Evolutionary conservation across 306 rosid species (phyloP), one percentile per base, ranked within the genome.

Genomic region (Cucumis sativus): DNA sequence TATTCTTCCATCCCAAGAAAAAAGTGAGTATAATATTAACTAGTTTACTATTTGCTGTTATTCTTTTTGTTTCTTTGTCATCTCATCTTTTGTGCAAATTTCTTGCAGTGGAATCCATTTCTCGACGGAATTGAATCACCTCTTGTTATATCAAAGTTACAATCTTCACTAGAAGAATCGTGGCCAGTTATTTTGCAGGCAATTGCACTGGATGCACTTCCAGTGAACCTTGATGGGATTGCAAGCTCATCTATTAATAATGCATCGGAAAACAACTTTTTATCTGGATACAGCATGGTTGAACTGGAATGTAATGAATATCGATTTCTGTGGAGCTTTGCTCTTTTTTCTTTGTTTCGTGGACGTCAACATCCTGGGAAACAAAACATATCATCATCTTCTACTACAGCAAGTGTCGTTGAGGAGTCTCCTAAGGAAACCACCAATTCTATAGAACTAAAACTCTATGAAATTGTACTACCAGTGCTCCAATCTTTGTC

Each of bases 181-280:
- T 95, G 98, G 98, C 97, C 98, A 20, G 93, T 95, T 81, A 88
- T 95, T 79, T 85, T 95, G 86, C 98, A 92, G 86, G 98, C 98
- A 70, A 87, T 95, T 87, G 97, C 92, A 67, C 82, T 90, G 77
- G 98, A 92, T 81, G 94, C 98, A 56, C 90, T 92, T 86, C 98
- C 98, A 57, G 86, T 64, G 77, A 82, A 83, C 88, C 71, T 84
- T 76, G 87, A 85, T 79, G 90, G 80, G 83, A 81, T 78, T 55
- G 88, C 81, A 75, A 79, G 41, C 77, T 52, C 86, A 43, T 74
- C 87, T 18, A 60, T 61, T 20, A 82, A 76, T 57, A 84, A 77
- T 70, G 58, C 77, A 35, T 79, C 85, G 78, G 86, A 72, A 74
- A 85, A 80, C 77, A 66, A 79, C 49, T 77, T 88, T 75, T 66